Conservation (phyloP, 2,329 filamentous ascomycete genomes). For the Apiospora aurea region DNA sequence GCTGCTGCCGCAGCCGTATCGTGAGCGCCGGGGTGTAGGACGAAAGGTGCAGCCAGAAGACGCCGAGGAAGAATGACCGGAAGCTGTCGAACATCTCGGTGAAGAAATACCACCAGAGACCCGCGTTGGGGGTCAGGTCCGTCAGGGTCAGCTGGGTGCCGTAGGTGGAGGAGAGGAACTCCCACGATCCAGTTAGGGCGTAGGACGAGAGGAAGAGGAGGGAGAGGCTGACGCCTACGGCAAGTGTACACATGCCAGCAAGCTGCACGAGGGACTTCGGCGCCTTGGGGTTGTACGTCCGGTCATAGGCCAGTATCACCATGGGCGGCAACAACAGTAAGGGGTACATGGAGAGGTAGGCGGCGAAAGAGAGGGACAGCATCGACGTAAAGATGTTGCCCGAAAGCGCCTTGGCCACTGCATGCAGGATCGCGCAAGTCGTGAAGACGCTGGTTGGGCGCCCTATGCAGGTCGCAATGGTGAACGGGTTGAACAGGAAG, state of each 20-base stretch:
- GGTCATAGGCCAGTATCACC: constrained; percentile 80
- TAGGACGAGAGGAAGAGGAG: constrained; percentile 75
- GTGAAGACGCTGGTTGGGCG: constrained; percentile 90
- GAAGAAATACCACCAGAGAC: constrained; percentile 99
- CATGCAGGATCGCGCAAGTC: constrained; percentile 84
- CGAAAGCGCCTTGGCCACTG: constrained; percentile 79
- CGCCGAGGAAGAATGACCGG: constrained; percentile 93
- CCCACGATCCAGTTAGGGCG: constrained; percentile 81
- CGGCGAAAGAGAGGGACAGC: constrained; percentile 84
- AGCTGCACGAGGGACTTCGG: constrained; percentile 55
- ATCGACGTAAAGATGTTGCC: constrained; percentile 79
- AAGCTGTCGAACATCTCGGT: constrained; percentile 99
- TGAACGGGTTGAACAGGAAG: constrained; percentile 96
- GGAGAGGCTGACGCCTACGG: constrained; percentile 62
- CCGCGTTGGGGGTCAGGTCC: constrained; percentile 93
- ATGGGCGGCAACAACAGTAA: constrained; percentile 85
- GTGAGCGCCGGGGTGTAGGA: constrained; percentile 89
- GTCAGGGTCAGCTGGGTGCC: constrained; percentile 90
- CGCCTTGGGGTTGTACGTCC: constrained; percentile 49
- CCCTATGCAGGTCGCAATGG: constrained; percentile 87
- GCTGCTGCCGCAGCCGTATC: constrained; percentile 83
- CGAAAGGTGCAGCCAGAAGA: constrained; percentile 95
- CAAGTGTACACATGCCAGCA: constrained; percentile 56
- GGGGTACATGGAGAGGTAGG: constrained; percentile 93
- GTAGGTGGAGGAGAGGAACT: constrained; percentile 89